These are phyloP conservation scores for Globisporangium parvum DNA, from an alignment of 352 stramenopile genomes.

Conservation along the genomic window DNA sequence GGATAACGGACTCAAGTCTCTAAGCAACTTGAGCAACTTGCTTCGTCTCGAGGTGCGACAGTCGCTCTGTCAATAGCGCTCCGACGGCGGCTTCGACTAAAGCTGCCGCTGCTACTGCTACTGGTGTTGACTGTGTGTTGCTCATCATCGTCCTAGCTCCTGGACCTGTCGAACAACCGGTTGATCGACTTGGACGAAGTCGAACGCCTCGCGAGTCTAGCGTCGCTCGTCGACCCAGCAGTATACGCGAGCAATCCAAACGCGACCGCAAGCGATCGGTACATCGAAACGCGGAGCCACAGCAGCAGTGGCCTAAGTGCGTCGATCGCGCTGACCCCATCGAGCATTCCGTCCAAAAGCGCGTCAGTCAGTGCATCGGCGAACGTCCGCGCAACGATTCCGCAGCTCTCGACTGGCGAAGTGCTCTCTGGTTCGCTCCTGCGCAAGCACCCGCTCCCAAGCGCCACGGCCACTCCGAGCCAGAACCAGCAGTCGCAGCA, in stretches of 20 bases:
- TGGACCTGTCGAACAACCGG: constrained; percentile 78
- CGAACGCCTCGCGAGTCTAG: constrained; percentile 49
- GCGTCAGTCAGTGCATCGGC: neutral
- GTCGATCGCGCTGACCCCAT: constrained; percentile 34
- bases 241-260: neutral
- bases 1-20: constrained; percentile 70
- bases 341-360: constrained; percentile 35
- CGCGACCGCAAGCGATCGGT: constrained; percentile 15
- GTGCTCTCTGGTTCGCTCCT: constrained; percentile 37
- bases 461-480: neutral
- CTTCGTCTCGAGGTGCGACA: constrained; percentile 54
- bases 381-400: neutral
- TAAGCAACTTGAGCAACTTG: constrained; percentile 65
- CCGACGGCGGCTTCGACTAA: neutral
- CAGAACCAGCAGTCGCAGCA: constrained; percentile 10
- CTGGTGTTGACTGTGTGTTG: too few species aligned
- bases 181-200: constrained; percentile 74
- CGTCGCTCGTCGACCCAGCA: constrained; percentile 44
- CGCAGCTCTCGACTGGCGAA: constrained; percentile 30
- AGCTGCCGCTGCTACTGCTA: neutral
- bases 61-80: neutral
- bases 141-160: constrained; percentile 22
- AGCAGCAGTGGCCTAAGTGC: constrained; percentile 1
- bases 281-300: constrained; percentile 16
- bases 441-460: constrained; percentile 26